A percentile compares a stretch with the other conserved stretches of the same genome.
These are phyloP conservation scores for Microbotryum scabiosae DNA, from an alignment of 1,284 basidiomycete genomes.

Conservation along the genomic window DNA sequence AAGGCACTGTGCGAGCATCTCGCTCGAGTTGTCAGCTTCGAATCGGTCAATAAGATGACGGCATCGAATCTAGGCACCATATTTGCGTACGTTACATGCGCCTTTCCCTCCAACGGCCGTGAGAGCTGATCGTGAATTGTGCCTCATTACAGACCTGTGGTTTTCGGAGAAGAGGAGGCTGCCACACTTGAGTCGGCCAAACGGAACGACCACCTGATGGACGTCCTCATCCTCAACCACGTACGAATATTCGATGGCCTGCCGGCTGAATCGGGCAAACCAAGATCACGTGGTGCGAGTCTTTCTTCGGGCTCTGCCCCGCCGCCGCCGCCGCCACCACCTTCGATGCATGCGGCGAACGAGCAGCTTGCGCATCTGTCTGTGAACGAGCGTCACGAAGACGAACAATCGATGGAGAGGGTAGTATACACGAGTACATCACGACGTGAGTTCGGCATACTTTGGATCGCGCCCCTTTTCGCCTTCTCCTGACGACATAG, in stretches of 20 bases:
- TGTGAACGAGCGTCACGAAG: background rate
- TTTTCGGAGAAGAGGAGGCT: constrained; percentile 82
- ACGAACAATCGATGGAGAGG: background rate
- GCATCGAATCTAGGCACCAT: constrained; percentile 48
- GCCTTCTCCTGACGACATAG: no score
- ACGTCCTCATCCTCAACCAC: constrained; percentile 69
- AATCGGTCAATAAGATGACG: constrained; percentile 88
- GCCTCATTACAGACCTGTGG: constrained; percentile 48
- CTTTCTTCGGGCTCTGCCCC: constrained; percentile 28
- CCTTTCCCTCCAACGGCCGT: constrained; percentile 31
- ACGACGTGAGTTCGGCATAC: background rate
- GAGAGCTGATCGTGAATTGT: constrained; percentile 54
- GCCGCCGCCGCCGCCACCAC: constrained; percentile 50
- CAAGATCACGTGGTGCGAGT: constrained; percentile 6
- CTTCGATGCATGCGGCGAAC: constrained; percentile 44
- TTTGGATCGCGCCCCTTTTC: background rate
- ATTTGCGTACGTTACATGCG: constrained; percentile 33
- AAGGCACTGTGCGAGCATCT: constrained; percentile 83
- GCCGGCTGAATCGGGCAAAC: constrained; percentile 22
- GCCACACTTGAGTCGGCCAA: constrained; percentile 64
- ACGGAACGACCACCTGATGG: constrained; percentile 72
- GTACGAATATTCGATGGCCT: constrained; percentile 37
- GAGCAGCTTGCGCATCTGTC: background rate
- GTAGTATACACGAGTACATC: background rate
- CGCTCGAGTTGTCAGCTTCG: constrained; percentile 58